Percentiles rank a stretch among this genome's conserved stretches.
Conservation (phyloP, 192 early-diverging fungal genomes). For the Entophlyctis luteolus region DNA sequence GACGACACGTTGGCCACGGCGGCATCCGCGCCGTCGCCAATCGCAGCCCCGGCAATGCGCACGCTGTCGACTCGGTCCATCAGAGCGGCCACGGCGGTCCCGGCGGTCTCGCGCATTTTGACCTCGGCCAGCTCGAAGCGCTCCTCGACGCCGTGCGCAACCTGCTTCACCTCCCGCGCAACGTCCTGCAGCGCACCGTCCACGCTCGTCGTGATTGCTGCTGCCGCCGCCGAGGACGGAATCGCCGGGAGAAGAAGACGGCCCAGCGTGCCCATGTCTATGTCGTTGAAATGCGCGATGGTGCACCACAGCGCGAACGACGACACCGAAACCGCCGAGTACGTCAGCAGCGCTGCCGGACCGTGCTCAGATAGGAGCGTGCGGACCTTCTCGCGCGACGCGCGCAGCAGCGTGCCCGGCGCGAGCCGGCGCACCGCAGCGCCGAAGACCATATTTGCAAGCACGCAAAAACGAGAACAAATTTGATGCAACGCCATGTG, state of each 20-base stretch:
- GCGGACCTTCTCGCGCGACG: not conserved
- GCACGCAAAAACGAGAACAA: too few relatives aligned
- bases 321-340: slow-evolving; percentile 30
- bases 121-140: not conserved
- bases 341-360: slow-evolving; percentile 32
- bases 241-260: not conserved
- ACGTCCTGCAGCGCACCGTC: not conserved
- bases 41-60: not conserved
- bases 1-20: not conserved
- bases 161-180: not conserved
- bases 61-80: not conserved
- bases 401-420: too few relatives aligned
- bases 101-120: not conserved
- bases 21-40: not conserved
- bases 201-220: not conserved
- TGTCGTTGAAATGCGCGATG: not conserved
- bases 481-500: too few relatives aligned
- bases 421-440: too few relatives aligned
- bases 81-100: not conserved
- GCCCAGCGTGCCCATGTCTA: not conserved
- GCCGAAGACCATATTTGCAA: too few relatives aligned
- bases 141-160: not conserved
- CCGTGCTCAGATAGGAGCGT: slow-evolving; percentile 31
- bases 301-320: slow-evolving; percentile 27
- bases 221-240: not conserved